Conservation (phyloP, 495 filamentous ascomycete species). For the Cenococcum geophilum region DNA sequence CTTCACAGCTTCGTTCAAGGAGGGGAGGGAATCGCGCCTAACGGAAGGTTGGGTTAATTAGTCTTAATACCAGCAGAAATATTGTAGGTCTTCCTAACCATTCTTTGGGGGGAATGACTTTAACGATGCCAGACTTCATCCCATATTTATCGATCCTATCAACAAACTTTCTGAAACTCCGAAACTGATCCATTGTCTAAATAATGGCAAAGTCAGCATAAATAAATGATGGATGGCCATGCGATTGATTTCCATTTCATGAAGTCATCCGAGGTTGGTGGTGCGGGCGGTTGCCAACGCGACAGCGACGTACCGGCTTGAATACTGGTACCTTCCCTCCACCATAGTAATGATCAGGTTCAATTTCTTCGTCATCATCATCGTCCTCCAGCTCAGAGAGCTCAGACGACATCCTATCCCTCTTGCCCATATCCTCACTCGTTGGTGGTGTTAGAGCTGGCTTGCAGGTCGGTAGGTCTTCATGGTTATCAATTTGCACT, state of each 20-base stretch:
- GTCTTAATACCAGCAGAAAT: background rate
- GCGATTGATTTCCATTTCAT: background rate
- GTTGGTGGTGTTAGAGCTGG: slow-evolving; percentile 41
- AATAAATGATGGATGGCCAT: background rate
- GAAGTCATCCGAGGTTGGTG: background rate
- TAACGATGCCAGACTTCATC: slow-evolving; percentile 94
- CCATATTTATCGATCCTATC: slow-evolving; percentile 85
- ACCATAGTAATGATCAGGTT: slow-evolving; percentile 81
- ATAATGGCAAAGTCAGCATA: slow-evolving; percentile 13
- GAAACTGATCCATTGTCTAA: slow-evolving; percentile 85
- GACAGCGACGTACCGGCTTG: slow-evolving; percentile 62
- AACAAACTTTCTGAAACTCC: slow-evolving; percentile 83
- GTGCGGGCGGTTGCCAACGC: background rate
- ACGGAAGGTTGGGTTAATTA: slow-evolving; percentile 7
- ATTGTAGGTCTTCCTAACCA: slow-evolving; percentile 54
- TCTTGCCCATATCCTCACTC: slow-evolving; percentile 40
- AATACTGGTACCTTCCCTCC: slow-evolving; percentile 87
- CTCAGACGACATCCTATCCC: slow-evolving; percentile 34
- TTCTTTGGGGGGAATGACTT: slow-evolving; percentile 89
- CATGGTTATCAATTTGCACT: slow-evolving; percentile 14
- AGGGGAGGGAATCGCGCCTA: slow-evolving; percentile 65
- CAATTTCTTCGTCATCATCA: slow-evolving; percentile 63
- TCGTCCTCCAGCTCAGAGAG: slow-evolving; percentile 44
- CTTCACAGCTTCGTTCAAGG: slow-evolving; percentile 80
- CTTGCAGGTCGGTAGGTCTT: slow-evolving; percentile 17